Conservation (phyloP, 805 yeast species). For the Komagataella pastoris region DNA sequence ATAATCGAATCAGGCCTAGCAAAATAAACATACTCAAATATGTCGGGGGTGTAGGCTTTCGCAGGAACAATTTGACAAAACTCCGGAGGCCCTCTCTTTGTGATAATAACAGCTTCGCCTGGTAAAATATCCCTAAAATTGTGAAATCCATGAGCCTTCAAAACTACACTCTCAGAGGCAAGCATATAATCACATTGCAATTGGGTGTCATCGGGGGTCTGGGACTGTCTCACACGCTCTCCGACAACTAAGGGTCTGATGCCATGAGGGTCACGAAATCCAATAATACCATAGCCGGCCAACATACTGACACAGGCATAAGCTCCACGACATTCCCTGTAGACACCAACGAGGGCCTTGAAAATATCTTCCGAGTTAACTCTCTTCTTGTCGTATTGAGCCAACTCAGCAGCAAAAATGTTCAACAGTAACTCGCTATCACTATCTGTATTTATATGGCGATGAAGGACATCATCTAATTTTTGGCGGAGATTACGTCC, state of each 20-base stretch:
- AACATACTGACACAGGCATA: constrained; percentile 91
- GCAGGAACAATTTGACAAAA: constrained; percentile 77
- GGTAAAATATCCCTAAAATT: constrained; percentile 76
- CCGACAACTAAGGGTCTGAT: constrained; percentile 87
- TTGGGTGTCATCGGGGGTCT: constrained; percentile 18
- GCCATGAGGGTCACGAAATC: constrained; percentile 96
- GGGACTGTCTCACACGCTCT: constrained; percentile 40
- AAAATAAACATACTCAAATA: constrained; percentile 94
- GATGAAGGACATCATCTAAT: constrained; percentile 87
- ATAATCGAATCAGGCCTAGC: constrained; percentile 95
- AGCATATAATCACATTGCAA: constrained; percentile 83
- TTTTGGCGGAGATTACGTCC: constrained; percentile 62
- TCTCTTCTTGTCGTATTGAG: constrained; percentile 83
- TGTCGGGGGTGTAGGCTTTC: constrained; percentile 79
- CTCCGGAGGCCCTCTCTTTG: constrained; percentile 66
- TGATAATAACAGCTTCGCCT: constrained; percentile 93
- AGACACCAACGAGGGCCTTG: constrained; percentile 74
- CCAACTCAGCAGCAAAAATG: constrained; percentile 84
- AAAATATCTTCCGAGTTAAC: constrained; percentile 86
- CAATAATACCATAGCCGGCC: constrained; percentile 92
- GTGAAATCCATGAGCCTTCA: constrained; percentile 81
- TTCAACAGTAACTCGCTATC: constrained; percentile 88
- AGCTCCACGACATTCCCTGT: constrained; percentile 81
- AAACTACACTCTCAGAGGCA: constrained; percentile 89
- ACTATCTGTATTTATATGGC: constrained; percentile 94